These are phyloP conservation scores for Fusarium mexicanum DNA, from an alignment of 2,329 filamentous ascomycete genomes.

Conservation along the genomic window DNA sequence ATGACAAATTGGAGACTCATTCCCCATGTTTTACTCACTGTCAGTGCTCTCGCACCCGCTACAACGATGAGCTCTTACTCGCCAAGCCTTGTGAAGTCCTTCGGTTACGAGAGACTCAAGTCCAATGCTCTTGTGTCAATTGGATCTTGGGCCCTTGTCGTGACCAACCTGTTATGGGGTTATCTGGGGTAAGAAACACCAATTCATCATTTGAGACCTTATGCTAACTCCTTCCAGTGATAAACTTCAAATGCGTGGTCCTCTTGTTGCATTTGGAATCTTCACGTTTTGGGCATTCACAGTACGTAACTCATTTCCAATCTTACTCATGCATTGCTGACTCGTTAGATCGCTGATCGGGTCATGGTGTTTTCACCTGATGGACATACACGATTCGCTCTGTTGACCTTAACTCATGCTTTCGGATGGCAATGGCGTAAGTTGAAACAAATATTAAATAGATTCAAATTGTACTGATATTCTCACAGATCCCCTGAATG, in stretches of 20 bases:
- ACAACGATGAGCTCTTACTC: constrained; percentile 33
- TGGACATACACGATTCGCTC: constrained; percentile 25
- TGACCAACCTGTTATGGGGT: constrained; percentile 49
- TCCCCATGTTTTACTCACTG: constrained; percentile 44
- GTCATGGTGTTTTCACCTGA: constrained; percentile 28
- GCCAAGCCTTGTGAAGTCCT: constrained; percentile 44
- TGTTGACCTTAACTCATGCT: constrained; percentile 23
- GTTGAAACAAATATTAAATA: background rate
- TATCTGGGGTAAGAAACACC: background rate
- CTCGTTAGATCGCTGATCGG: constrained; percentile 26
- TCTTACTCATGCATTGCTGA: background rate
- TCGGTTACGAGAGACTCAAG: constrained; percentile 48
- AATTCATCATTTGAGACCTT: background rate
- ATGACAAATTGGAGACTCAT: constrained; percentile 51
- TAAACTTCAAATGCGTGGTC: constrained; percentile 32
- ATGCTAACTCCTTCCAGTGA: constrained; percentile 18
- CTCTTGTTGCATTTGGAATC: constrained; percentile 25
- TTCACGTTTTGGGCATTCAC: constrained; percentile 32
- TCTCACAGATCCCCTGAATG: constrained; percentile 38
- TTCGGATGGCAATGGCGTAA: constrained; percentile 37
- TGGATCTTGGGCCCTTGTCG: constrained; percentile 48
- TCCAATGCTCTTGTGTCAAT: constrained; percentile 47
- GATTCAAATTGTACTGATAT: background rate
- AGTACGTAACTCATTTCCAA: background rate
- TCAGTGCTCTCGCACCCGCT: constrained; percentile 30